Evolutionary conservation across 1,284 basidiomycete genomes (phyloP).

Genomic region (Pseudozyma hubeiensis): DNA sequence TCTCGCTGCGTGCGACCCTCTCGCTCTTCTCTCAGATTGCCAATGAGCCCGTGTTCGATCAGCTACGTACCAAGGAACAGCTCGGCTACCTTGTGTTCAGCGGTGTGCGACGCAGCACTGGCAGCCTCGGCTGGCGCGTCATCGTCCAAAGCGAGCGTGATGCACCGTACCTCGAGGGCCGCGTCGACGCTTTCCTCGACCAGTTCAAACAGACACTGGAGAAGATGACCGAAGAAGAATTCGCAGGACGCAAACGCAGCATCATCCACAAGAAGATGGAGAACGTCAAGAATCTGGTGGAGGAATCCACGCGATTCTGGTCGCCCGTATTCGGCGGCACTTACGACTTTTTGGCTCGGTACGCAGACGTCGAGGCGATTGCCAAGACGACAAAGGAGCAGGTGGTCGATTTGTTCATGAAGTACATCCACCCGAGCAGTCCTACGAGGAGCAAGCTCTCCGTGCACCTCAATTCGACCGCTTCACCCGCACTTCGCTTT

Average conservation of each 20-base stretch:
- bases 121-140: conserved; percentile 83
- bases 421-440: conserved; percentile 74
- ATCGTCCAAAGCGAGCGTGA: conserved; percentile 89
- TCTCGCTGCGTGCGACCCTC: conserved; percentile 56
- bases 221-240: conserved; percentile 58
- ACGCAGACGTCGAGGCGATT: conserved; percentile 78
- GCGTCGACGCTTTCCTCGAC: conserved; percentile 87
- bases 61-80: conserved; percentile 95
- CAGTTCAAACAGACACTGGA: conserved; percentile 73
- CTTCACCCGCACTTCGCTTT: conserved; percentile 74
- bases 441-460: conserved; percentile 52
- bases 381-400: conserved; percentile 79
- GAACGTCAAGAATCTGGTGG: conserved; percentile 63
- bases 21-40: conserved; percentile 65
- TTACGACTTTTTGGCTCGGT: conserved; percentile 71
- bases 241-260: conserved; percentile 57
- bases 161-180: conserved; percentile 84
- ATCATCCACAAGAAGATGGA: conserved; percentile 66
- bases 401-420: conserved; percentile 80
- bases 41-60: conserved; percentile 88
- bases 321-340: conserved; percentile 75
- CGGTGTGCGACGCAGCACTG: conserved; percentile 64
- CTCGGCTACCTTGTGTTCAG: conserved; percentile 79
- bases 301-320: conserved; percentile 70
- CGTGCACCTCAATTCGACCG: conserved; percentile 69